Base-by-base conservation (phyloP, 805 yeast species). In the Hemisphaericaspora nanyangensis region DNA sequence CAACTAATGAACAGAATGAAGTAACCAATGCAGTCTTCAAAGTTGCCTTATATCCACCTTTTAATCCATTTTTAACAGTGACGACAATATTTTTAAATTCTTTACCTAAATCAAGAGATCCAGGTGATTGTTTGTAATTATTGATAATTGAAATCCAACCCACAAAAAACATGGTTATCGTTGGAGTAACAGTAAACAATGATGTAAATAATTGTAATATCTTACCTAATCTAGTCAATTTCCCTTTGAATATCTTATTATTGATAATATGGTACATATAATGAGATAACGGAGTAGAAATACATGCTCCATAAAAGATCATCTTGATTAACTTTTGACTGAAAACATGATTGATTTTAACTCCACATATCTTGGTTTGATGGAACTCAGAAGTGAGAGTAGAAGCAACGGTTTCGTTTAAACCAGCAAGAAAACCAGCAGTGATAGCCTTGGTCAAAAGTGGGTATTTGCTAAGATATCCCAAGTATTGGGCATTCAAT, bases 231-330 rank as follows among this genome's bases (percentile, higher is more conserved):
- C 69, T 49, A 32, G 74, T 49, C 4, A 77, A 76, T 1, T 69
- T 63, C 17, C 63, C 70, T 26, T 41, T 47, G 49, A 70, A 74
- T 6, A 74, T 39, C 40, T 52, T 53, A 44, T 74, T 75, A 45
- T 74, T 75, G 34, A 80, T 61, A 12, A 69, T 42, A 4, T 61
- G 65, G 45, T 79, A 78, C 28, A 76, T 66, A 45, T 65, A 70
- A 50, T 81, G 86, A 4, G 78, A 61, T 28, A 79, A 57, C 6
- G 88, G 88, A 0, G 85, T 75, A 18, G 72, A 70, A 12, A 81
- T 61, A 1, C 64, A 44, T 20, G 72, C 61, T 0, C 85, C 84
- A 50, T 75, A 81, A 2, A 79, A 37, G 7, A 79, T 72, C 76
- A 81, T 73, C 35, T 74, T 59, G 7, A 75, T 63, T 29, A 79